A percentile compares a stretch with the other conserved stretches of the same genome.
These are phyloP conservation scores for Eucalyptus marginata DNA, from an alignment of 345 rosid species.

Conservation along the genomic window DNA sequence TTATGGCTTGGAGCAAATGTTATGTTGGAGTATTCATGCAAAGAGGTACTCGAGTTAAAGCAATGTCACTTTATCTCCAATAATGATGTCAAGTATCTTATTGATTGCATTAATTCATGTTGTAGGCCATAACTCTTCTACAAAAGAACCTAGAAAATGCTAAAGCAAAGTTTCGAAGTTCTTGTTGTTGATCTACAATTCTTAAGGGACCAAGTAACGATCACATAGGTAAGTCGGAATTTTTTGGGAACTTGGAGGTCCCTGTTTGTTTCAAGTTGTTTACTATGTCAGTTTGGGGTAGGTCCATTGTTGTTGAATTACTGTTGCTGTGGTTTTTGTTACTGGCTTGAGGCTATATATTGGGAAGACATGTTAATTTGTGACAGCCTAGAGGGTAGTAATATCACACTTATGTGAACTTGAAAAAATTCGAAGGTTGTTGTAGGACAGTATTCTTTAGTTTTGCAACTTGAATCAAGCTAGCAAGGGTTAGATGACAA, in stretches of 20 bases:
- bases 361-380: neutral
- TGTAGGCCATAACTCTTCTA: conserved; percentile 65
- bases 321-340: neutral
- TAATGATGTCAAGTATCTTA: neutral
- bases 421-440: neutral
- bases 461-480: neutral
- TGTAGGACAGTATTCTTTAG: neutral
- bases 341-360: neutral
- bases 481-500: neutral
- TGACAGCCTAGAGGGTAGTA: neutral
- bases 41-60: conserved; percentile 27
- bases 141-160: conserved; percentile 86
- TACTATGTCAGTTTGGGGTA: neutral
- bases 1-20: conserved; percentile 98
- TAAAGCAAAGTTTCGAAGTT: conserved; percentile 11
- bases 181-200: no score
- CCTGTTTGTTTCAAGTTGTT: neutral
- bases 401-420: neutral
- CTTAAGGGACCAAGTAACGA: conserved; percentile 60
- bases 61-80: neutral
- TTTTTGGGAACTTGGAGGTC: no score
- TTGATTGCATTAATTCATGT: neutral
- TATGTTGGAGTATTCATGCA: conserved; percentile 85
- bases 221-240: fast-evolving
- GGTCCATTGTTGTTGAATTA: neutral